Evolutionary conservation across 2,329 filamentous ascomycete species (phyloP).

Genomic region (Immersiporthe knoxdaviesiana): DNA sequence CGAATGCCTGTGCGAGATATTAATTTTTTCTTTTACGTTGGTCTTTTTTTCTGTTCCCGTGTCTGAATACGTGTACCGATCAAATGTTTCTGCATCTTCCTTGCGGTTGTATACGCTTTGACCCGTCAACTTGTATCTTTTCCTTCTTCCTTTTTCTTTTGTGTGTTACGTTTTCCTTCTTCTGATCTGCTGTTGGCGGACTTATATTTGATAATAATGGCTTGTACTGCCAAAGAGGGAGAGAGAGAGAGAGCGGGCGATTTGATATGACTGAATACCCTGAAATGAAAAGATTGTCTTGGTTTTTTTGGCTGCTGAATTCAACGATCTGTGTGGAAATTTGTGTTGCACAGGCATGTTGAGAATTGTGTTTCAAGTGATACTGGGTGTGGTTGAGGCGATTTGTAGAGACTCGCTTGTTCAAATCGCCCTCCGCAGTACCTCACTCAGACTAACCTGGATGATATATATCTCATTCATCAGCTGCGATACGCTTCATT

Average conservation of each 20-base stretch:
- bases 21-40: conserved; percentile 18
- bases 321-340: background rate
- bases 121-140: background rate
- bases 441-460: background rate
- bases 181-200: background rate
- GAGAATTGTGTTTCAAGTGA: too few species aligned
- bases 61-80: background rate
- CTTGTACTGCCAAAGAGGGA: background rate
- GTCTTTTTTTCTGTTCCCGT: conserved; percentile 5
- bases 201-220: background rate
- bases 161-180: background rate
- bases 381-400: too few species aligned
- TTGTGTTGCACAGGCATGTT: background rate
- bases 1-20: conserved; percentile 17
- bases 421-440: background rate
- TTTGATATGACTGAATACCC: background rate
- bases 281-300: conserved; percentile 2
- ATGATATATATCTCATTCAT: background rate
- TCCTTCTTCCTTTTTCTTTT: too few species aligned
- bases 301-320: background rate
- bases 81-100: background rate
- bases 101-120: background rate
- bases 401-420: too few species aligned
- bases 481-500: background rate
- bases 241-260: background rate